Percentiles rank a stretch among this genome's conserved stretches.
Evolutionary conservation across 805 yeast genomes (phyloP).

Genomic region (Isabelozyma heimii): DNA sequence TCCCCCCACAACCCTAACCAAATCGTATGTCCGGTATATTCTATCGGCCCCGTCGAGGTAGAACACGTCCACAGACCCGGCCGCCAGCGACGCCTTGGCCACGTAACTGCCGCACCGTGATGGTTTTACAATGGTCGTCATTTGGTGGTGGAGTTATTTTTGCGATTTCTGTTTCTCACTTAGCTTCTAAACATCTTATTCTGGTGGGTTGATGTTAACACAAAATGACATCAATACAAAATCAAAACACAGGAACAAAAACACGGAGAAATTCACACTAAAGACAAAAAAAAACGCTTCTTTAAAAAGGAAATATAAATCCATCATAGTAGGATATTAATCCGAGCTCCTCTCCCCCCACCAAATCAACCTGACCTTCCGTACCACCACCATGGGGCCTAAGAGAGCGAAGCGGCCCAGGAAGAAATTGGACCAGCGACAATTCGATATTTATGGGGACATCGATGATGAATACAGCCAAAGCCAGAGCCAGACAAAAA

Average conservation of each 20-base stretch:
- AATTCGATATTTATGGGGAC: background rate
- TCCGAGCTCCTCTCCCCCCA: too few species aligned
- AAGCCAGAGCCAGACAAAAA: background rate
- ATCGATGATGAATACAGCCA: background rate
- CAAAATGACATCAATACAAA: background rate
- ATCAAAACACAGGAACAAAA: background rate
- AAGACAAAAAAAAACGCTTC: too few species aligned
- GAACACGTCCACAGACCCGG: constrained; percentile 5
- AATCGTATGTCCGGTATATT: constrained; percentile 6
- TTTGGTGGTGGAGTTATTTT: background rate
- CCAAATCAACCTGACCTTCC: too few species aligned
- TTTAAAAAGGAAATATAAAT: too few species aligned
- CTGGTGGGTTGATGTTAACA: background rate
- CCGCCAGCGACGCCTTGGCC: background rate
- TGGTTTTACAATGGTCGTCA: background rate
- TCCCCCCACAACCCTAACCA: background rate
- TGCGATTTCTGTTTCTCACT: background rate
- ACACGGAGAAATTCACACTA: background rate
- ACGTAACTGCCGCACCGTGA: background rate
- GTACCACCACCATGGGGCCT: too few species aligned
- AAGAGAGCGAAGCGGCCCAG: background rate
- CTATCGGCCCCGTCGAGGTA: constrained; percentile 1
- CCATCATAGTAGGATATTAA: too few species aligned
- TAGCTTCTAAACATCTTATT: too few species aligned
- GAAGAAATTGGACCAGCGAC: background rate